Evolutionary conservation across 106 monocot species (phyloP), one percentile per base, ranked within the genome.

Genomic region (Apostasia ramifera): DNA sequence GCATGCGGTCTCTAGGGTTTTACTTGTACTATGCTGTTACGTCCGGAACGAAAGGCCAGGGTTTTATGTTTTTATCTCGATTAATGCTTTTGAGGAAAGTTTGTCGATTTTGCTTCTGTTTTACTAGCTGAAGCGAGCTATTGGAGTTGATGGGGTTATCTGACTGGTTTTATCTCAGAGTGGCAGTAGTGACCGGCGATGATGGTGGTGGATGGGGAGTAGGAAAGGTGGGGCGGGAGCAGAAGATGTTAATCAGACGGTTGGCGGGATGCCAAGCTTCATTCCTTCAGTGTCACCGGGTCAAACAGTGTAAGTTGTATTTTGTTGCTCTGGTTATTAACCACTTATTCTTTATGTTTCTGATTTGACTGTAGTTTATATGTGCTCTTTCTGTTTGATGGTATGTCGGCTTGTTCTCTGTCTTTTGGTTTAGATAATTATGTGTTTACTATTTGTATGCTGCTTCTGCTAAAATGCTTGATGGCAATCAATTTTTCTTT

Each of bases 241-340:
- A 10, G 60, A 60, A 44, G 62, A 62, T 44, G 62, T 44, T 42
- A 61, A 44, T 62, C 43, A 62, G 44, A 62, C 40, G 13, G 11
- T 5, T 37, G 44, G 62, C 44, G 62, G 43, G 62, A 62, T 62
- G 62, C 62, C 62, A 40, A 44, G 62, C 44, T 62, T 62, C 62
- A 62, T 62, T 44, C 62, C 62, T 43, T 62, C 62, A 12, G 37
- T 62, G 44, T 41, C 59, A 39, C 2, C 44, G 42, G n/a, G 43
- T 44, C 62, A 59, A 59, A 8, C 44, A 62, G 44, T 62, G 62
- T 62, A 44, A 44, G 41, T 3, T 62, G 4, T 44, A 10, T 62
- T 44, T 11, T 62, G 62, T 62, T 44, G 4, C 10, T 44, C 44
- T 12, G 2, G 42, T 62, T 62, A 40, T 62, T n/a, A 2, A 62